Conservation (phyloP, 768 basidiomycete species). For the Boletus patriciae region DNA sequence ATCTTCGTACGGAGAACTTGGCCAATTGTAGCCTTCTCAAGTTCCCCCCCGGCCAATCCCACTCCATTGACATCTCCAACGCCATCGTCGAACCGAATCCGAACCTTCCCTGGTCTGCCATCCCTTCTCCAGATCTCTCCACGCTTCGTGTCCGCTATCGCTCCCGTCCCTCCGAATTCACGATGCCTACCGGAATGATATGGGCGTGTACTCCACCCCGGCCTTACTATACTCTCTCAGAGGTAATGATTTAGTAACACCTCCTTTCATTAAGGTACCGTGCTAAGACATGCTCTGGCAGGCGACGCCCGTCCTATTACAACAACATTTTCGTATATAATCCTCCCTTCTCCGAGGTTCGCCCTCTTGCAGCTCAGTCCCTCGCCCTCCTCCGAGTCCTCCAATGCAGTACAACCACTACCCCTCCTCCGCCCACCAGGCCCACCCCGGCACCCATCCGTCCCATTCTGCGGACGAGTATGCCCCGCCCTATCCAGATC, state of each 20-base stretch:
- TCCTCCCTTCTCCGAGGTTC: conserved; percentile 14
- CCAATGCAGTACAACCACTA: conserved; percentile 35
- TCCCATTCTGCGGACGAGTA: conserved; percentile 24
- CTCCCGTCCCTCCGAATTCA: conserved; percentile 31
- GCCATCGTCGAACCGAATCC: conserved; percentile 34
- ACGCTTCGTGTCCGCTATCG: conserved; percentile 27
- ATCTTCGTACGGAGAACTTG: conserved; percentile 30
- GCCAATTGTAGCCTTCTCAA: conserved; percentile 24
- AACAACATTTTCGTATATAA: conserved; percentile 37
- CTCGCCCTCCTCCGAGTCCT: background rate
- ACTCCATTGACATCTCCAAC: conserved; percentile 32
- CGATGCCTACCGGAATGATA: conserved; percentile 37
- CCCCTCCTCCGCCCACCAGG: conserved; percentile 19
- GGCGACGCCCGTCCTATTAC: conserved; percentile 37
- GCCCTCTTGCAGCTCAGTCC: conserved; percentile 11
- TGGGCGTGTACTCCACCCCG: conserved; percentile 36
- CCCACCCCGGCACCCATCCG: conserved; percentile 17
- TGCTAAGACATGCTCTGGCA: conserved; percentile 37
- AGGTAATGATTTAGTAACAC: conserved; percentile 41
- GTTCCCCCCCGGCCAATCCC: conserved; percentile 30
- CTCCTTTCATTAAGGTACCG: conserved; percentile 39
- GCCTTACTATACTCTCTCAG: conserved; percentile 33
- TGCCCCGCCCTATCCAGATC: conserved; percentile 23
- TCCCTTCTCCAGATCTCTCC: conserved; percentile 30
- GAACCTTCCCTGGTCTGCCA: conserved; percentile 21